Evolutionary conservation across 73 alveolate genomes (phyloP), one percentile per base, ranked within the genome.

Genomic region (Durusdinium trenchii): DNA sequence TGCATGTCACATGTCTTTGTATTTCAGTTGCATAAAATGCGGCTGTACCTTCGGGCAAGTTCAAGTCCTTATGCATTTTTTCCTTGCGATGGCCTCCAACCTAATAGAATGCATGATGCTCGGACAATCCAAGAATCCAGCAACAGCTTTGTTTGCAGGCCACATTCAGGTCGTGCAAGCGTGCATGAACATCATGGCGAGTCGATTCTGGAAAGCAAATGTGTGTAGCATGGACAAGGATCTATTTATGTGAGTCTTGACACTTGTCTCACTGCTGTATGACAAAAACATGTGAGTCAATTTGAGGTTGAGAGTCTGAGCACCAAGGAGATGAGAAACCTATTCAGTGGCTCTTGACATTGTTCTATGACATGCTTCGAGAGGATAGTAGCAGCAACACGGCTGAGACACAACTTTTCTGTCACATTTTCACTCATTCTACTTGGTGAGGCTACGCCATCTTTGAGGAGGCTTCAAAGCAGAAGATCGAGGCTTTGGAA

Each of bases 351-450:
- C 99, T 94, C 32, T 67, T 94, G 69, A 94, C 99, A 48, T 50
- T 94, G 69, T 78, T 94, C 81, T 94, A 94, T n/a, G 99, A 94
- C 71, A 94, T 94, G 99, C 94, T 78, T 20, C 83, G 99, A 52
- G 99, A 94, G 48, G 99, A 94, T 45, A 78, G 99, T 81, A 94
- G 99, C 51, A 54, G 99, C 93, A 32, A 9, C 94, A 20, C 36
- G 73, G 76, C 35, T 12, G 54, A 51, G 20, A 5, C 6, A 2
- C 20, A 26, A 64, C 42, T 64, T 23, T 6, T 10, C 38, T 35
- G 32, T 40, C 16, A 12, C 42, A 7, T 12, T 35, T 14, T 64
- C 38, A 23, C 60, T 16, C 10, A 4, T 46, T 30, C 5, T 20
- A 7, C 30, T 23, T 40, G 42, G 45, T 50, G 48, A 83, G 98